These are phyloP conservation scores for Sporobolomyces pararoseus DNA, from an alignment of 768 basidiomycete genomes.

Conservation along the genomic window DNA sequence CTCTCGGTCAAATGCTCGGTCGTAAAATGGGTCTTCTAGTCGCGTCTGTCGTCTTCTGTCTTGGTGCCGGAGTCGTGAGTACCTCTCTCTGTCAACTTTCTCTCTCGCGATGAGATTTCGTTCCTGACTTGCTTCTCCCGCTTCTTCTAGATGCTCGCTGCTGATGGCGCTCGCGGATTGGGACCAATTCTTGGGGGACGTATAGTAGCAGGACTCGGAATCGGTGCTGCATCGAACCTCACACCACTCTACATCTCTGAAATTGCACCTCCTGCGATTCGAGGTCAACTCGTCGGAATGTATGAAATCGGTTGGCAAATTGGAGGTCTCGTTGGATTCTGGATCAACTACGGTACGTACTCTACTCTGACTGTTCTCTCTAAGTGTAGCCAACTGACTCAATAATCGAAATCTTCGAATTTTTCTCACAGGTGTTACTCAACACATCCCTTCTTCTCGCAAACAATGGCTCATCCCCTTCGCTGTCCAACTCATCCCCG, in stretches of 20 bases:
- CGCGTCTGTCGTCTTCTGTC: conserved; percentile 56
- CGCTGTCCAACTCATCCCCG: conserved; percentile 48
- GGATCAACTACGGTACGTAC: conserved; percentile 42
- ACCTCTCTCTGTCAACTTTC: not conserved
- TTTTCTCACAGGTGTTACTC: conserved; percentile 34
- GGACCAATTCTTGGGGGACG: conserved; percentile 54
- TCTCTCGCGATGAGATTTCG: not conserved
- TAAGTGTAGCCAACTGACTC: not conserved
- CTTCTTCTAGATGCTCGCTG: conserved; percentile 33
- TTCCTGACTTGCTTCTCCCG: not conserved
- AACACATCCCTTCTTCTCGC: conserved; percentile 49
- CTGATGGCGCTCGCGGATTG: conserved; percentile 41
- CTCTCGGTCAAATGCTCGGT: conserved; percentile 59
- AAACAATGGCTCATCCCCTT: conserved; percentile 50
- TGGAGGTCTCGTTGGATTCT: conserved; percentile 54
- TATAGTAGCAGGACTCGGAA: conserved; percentile 52
- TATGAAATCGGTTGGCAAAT: conserved; percentile 57
- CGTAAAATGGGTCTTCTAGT: conserved; percentile 56
- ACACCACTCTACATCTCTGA: conserved; percentile 56
- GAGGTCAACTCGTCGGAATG: conserved; percentile 54
- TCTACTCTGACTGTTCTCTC: not conserved
- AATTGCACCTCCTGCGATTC: conserved; percentile 51
- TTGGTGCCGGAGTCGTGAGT: conserved; percentile 52
- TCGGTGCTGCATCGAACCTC: conserved; percentile 47
- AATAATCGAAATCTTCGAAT: too few relatives aligned